These are phyloP conservation scores for Phytophthora multivora DNA, from an alignment of 352 stramenopile species.

Conservation along the genomic window DNA sequence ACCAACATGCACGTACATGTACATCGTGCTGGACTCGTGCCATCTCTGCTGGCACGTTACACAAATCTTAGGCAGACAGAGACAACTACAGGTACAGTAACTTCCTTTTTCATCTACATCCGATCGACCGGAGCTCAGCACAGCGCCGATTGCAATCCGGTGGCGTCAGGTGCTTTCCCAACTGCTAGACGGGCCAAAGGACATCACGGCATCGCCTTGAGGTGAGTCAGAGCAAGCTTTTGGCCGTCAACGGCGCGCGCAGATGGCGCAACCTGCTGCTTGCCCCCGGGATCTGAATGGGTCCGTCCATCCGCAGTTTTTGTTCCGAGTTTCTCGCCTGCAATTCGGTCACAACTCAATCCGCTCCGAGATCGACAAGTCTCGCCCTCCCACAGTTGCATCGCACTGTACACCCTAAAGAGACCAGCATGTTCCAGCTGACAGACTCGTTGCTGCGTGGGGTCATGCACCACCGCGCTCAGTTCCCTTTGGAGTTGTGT, in stretches of 20 bases:
- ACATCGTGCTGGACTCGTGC: neutral
- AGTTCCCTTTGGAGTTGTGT: constrained; percentile 33
- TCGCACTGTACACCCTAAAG: constrained; percentile 21
- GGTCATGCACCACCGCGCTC: constrained; percentile 29
- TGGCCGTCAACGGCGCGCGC: constrained; percentile 19
- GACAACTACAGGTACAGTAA: too few species aligned
- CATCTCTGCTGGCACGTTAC: neutral
- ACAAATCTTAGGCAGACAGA: neutral
- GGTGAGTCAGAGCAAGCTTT: constrained; percentile 20
- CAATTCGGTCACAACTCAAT: constrained; percentile 27
- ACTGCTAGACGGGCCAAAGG: constrained; percentile 17
- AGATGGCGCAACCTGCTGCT: constrained; percentile 27
- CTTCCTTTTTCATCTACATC: constrained; percentile 2
- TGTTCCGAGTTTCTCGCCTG: constrained; percentile 27
- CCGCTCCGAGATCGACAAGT: constrained; percentile 17
- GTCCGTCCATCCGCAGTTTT: constrained; percentile 22
- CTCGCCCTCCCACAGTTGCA: constrained; percentile 27
- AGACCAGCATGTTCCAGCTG: constrained; percentile 31
- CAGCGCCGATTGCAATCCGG: constrained; percentile 1
- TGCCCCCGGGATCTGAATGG: constrained; percentile 16
- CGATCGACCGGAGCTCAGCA: neutral
- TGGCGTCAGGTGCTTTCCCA: constrained; percentile 5
- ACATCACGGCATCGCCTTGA: constrained; percentile 12
- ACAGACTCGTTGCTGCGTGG: constrained; percentile 26
- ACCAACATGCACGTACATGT: neutral